phyloP scores from a whole-genome alignment of 1,139 yeast genomes.

The Geotrichum siamense region DNA sequence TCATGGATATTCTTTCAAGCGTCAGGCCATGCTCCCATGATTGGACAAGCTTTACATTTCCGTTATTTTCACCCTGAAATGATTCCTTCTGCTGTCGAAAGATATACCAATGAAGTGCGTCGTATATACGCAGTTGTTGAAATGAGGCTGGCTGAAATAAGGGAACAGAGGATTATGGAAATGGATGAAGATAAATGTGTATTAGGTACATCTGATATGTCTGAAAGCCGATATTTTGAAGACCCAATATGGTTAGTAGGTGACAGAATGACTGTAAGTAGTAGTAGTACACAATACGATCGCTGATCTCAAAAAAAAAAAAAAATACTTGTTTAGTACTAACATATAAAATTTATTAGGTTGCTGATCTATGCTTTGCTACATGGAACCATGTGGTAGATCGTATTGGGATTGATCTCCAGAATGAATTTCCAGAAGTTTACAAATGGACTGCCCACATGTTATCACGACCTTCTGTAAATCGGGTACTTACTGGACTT shows the following conservation, averaged over 20 bases:
- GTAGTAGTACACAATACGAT: too few species aligned
- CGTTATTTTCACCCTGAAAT: constrained; percentile 83
- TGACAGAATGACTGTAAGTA: constrained; percentile 56
- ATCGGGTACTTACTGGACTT: constrained; percentile 33
- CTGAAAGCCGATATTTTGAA: constrained; percentile 80
- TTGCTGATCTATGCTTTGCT: constrained; percentile 87
- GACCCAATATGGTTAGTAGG: constrained; percentile 96
- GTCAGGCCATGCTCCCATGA: constrained; percentile 96
- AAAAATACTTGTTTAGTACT: too few species aligned
- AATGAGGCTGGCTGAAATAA: constrained; percentile 88
- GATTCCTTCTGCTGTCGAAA: constrained; percentile 81
- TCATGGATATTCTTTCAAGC: constrained; percentile 94
- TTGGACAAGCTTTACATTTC: constrained; percentile 94
- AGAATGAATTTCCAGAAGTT: constrained; percentile 72
- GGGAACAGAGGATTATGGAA: constrained; percentile 88
- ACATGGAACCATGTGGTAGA: constrained; percentile 98
- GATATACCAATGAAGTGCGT: constrained; percentile 89
- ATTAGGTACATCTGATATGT: constrained; percentile 69
- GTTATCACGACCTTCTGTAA: constrained; percentile 34
- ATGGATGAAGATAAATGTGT: constrained; percentile 81
- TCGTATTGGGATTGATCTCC: constrained; percentile 80
- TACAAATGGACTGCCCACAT: constrained; percentile 72
- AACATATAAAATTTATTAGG: too few species aligned
- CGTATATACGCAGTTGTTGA: constrained; percentile 91
- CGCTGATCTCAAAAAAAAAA: too few species aligned